Base-by-base conservation (phyloP, 1,284 basidiomycete species). In the Rhodotorula sp. region DNA sequence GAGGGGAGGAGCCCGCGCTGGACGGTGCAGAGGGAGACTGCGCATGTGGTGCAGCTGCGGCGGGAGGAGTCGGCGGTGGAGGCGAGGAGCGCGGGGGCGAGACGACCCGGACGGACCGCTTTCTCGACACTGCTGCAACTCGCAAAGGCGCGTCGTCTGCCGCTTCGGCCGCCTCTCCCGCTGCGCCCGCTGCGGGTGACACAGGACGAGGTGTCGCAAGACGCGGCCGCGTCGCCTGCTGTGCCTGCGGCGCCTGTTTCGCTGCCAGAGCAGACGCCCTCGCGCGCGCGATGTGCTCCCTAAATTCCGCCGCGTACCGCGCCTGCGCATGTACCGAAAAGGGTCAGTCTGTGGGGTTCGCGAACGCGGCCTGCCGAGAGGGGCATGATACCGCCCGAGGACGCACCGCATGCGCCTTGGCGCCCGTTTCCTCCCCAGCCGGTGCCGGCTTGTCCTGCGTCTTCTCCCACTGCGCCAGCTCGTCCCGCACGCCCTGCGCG, bases 401-500 rank as follows among this genome's bases (percentile, higher is more conserved):
- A 41, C 63, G 41, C 27, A 64, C 63, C 54, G 25, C 25, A 19
- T 64, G 41, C 25, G 48, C 34, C 54, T 58, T 54, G 21, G 32
- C 37, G 32, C 57, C 57, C 34, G 56, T 53, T 22, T 37, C 44
- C 37, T 19, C 63, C 27, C 55, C 59, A 3, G 34, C 44, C 19
- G 48, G 27, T 34, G 39, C 29, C 34, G 29, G 17, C 37, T 8
- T 22, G 27, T 66, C 61, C 53, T 57, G 37, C 60, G 37, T 64
- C 56, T 56, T 57, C 64, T 71, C 75, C 75, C 75, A 76, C 44
- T 29, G 21, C 22, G 5, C 13, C n/a, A 76, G 53, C 32, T 72
- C 68, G n/a, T 51, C 44, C 27, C 60, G 39, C 36, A 76, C 25
- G 34, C 66, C 58, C 27, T 27, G 48, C 10, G 50, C 39, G 4